Evolutionary conservation across 2,329 filamentous ascomycete species (phyloP).

Genomic region (Penicillium sp.): DNA sequence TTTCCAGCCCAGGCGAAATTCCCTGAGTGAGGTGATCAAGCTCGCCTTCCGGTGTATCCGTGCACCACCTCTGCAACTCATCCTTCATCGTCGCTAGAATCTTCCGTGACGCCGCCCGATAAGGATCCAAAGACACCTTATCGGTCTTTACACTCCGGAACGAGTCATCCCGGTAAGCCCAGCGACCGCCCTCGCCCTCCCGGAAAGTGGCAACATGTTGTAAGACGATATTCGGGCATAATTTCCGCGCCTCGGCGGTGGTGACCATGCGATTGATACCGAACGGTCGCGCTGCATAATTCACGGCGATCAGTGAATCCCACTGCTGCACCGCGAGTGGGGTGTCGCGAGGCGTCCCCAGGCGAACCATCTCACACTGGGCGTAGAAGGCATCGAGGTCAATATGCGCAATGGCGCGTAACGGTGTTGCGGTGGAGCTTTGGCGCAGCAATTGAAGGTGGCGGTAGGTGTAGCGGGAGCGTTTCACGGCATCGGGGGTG

Average conservation of each 20-base stretch:
- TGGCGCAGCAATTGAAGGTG: slow-evolving; percentile 75
- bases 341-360: slow-evolving; percentile 70
- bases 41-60: slow-evolving; percentile 20
- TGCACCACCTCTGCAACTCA: slow-evolving; percentile 56
- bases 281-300: slow-evolving; percentile 83
- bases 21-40: slow-evolving; percentile 24
- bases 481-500: slow-evolving; percentile 31
- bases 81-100: slow-evolving; percentile 81
- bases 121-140: slow-evolving; percentile 93
- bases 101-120: slow-evolving; percentile 78
- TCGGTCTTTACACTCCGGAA: slow-evolving; percentile 78
- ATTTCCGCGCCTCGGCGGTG: slow-evolving; percentile 76
- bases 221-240: slow-evolving; percentile 78
- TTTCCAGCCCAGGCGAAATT: slow-evolving; percentile 68
- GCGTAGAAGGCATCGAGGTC: slow-evolving; percentile 98
- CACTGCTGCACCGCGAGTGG: slow-evolving; percentile 95
- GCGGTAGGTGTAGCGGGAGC: slow-evolving; percentile 80
- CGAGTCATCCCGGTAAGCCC: slow-evolving; percentile 86
- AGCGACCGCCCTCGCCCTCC: slow-evolving; percentile 79
- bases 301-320: slow-evolving; percentile 93
- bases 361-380: slow-evolving; percentile 90
- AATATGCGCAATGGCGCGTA: slow-evolving; percentile 86
- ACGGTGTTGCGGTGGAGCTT: slow-evolving; percentile 70
- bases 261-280: slow-evolving; percentile 80
- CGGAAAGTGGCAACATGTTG: slow-evolving; percentile 96